Conservation (phyloP, 352 stramenopile genomes). For the Globisporangium middletonii region DNA sequence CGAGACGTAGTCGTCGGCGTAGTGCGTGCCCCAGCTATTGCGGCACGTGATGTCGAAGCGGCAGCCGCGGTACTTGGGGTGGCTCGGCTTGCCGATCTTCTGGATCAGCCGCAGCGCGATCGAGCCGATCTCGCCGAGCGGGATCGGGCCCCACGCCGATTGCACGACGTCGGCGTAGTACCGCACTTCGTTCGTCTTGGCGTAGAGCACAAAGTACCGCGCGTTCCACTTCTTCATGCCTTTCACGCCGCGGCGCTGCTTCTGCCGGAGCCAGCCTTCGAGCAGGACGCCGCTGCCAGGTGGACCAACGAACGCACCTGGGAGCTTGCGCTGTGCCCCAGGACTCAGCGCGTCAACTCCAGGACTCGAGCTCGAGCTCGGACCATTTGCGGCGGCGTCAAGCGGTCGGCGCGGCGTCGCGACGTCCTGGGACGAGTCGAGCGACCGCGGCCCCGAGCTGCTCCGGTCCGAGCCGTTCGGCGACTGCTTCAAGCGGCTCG, state of each 20-base stretch:
- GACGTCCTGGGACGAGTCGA: slow-evolving; percentile 15
- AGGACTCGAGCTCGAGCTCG: slow-evolving; percentile 5
- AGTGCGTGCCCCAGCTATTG: slow-evolving; percentile 72
- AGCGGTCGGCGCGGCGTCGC: slow-evolving; percentile 16
- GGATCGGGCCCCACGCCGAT: slow-evolving; percentile 71
- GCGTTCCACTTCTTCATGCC: slow-evolving; percentile 84
- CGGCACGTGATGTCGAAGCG: slow-evolving; percentile 82
- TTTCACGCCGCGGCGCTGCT: slow-evolving; percentile 71
- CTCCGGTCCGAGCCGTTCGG: slow-evolving; percentile 27
- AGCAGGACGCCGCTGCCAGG: slow-evolving; percentile 66
- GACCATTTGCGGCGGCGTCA: slow-evolving; percentile 6
- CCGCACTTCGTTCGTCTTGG: slow-evolving; percentile 62
- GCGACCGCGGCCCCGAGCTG: neutral
- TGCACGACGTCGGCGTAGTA: slow-evolving; percentile 80
- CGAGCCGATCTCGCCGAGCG: slow-evolving; percentile 67
- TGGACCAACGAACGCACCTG: slow-evolving; percentile 38
- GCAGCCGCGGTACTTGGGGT: slow-evolving; percentile 79
- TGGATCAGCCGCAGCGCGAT: slow-evolving; percentile 82
- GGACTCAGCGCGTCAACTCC: slow-evolving; percentile 25
- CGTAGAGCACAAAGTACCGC: slow-evolving; percentile 78
- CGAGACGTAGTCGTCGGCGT: slow-evolving; percentile 74
- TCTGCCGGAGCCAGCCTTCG: slow-evolving; percentile 78
- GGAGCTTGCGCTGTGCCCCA: slow-evolving; percentile 38
- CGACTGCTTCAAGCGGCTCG: slow-evolving; percentile 45
- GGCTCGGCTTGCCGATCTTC: slow-evolving; percentile 67